Evolutionary conservation across 176 grass and related monocot genomes (phyloP), one percentile per base, ranked within the genome.

Genomic region (Elaeis guineensis): DNA sequence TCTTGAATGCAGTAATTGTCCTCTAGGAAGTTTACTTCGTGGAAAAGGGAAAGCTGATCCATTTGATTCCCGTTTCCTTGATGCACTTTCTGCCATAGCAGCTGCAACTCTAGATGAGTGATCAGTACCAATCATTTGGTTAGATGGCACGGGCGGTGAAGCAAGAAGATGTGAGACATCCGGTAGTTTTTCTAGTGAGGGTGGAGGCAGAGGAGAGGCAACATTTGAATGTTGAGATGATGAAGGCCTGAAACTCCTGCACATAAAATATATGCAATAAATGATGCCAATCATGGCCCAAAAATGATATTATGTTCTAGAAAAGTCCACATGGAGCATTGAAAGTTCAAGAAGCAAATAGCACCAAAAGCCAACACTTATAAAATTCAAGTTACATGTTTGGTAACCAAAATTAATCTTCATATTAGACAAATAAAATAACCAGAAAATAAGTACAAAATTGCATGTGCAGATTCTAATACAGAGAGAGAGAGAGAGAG

Each of bases 51-150:
- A 55, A 59, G 54, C 57, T 26, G 85, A 85, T 59, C 93, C 87
- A 73, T 86, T 92, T 62, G 87, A 83, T 73, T 89, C 81, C 70
- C 93, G 85, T 71, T 98, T 98, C 49, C 76, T 79, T 61, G 92
- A 83, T 64, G 74, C 64, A 76, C 64, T 83, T 2, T 82, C 75
- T 30, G 50, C 6, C 16, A 63, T 64, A 71, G 61, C 61, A 65
- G 82, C 52, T 67, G 71, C 48, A 63, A 64, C 76, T 67, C 84
- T 55, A 18, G 75, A 54, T n/a, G 66, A 72, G 23, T 65, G 61
- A 26, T 66, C 61, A 61, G 16, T 25, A 54, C 61, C 20, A 35
- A 57, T 63, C 50, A 39, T 59, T 19, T 72, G 68, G 35, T 53
- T 61, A 59, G 76, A 72, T 19, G 64, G 67, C 21, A 52, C 26